Percentiles rank a stretch among this genome's conserved stretches.
These are phyloP conservation scores for Pseudogymnoascus sp. DNA, from an alignment of 2,329 filamentous ascomycete genomes.

Conservation along the genomic window DNA sequence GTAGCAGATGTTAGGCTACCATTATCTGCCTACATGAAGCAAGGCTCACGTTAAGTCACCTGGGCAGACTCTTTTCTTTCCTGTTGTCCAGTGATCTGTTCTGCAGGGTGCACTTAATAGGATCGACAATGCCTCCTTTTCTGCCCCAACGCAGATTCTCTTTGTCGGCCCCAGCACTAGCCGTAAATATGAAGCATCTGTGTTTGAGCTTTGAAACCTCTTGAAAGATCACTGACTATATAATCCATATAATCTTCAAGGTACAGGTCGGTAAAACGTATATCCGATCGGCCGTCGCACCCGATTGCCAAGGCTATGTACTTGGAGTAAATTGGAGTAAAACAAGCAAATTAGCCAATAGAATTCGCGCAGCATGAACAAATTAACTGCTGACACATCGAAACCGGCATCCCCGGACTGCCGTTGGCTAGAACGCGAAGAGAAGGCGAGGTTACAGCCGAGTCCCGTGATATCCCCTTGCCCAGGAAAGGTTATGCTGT, in stretches of 20 bases:
- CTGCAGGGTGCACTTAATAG: background rate
- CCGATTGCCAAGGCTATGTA: conserved; percentile 9
- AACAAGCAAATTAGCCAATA: background rate
- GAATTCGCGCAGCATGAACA: background rate
- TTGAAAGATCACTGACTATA: background rate
- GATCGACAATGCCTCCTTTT: background rate
- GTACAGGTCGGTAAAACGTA: background rate
- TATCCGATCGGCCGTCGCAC: conserved; percentile 2
- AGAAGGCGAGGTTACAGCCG: conserved; percentile 1
- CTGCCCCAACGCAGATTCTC: background rate
- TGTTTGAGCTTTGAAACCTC: conserved; percentile 4
- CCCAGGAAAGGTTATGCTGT: conserved; percentile 1
- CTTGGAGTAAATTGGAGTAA: conserved; percentile 10
- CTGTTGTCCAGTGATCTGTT: background rate
- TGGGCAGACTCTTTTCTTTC: background rate
- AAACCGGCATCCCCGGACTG: background rate
- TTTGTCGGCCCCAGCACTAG: background rate
- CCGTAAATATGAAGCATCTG: conserved; percentile 4
- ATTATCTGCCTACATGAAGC: conserved; percentile 3
- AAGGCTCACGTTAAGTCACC: conserved; percentile 3
- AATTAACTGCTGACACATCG: conserved; percentile 3
- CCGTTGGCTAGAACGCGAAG: background rate
- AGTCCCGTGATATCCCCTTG: conserved; percentile 7
- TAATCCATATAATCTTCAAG: conserved; percentile 9
- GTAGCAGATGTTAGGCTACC: background rate